Percentiles rank a stretch among this genome's conserved stretches.
Evolutionary conservation across 2,329 filamentous ascomycete species (phyloP).

Genomic region (Aureobasidium sp.): DNA sequence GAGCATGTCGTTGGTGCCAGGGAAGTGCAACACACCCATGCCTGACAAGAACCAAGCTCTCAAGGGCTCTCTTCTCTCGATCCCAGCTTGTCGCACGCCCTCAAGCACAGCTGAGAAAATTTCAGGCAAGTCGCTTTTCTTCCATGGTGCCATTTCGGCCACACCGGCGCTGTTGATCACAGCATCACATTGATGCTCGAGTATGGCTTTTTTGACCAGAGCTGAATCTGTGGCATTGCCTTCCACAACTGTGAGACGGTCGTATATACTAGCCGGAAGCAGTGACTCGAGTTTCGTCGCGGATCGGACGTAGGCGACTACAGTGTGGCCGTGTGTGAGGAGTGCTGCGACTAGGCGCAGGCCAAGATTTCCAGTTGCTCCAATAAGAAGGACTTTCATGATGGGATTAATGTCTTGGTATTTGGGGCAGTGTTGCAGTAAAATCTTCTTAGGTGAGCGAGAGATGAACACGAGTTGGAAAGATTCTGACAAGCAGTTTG

Average conservation of each 20-base stretch:
- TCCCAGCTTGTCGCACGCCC: slow-evolving; percentile 30
- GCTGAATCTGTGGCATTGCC: slow-evolving; percentile 34
- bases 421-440: not conserved
- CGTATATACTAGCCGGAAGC: slow-evolving; percentile 29
- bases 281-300: slow-evolving; percentile 32
- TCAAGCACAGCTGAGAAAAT: slow-evolving; percentile 33
- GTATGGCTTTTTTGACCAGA: slow-evolving; percentile 32
- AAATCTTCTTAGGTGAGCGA: too few species aligned
- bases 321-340: slow-evolving; percentile 31
- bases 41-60: slow-evolving; percentile 36
- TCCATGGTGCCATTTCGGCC: slow-evolving; percentile 34
- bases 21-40: slow-evolving; percentile 32
- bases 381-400: slow-evolving; percentile 38
- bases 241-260: slow-evolving; percentile 30
- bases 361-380: slow-evolving; percentile 36
- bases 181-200: slow-evolving; percentile 33
- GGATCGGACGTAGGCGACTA: slow-evolving; percentile 37
- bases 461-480: too few species aligned
- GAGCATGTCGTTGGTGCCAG: slow-evolving; percentile 30
- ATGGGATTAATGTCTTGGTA: not conserved
- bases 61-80: slow-evolving; percentile 29
- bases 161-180: slow-evolving; percentile 37
- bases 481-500: too few species aligned
- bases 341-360: slow-evolving; percentile 32
- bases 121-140: slow-evolving; percentile 30